Conservation (phyloP, 805 yeast species). For the Starmerella floricola region DNA sequence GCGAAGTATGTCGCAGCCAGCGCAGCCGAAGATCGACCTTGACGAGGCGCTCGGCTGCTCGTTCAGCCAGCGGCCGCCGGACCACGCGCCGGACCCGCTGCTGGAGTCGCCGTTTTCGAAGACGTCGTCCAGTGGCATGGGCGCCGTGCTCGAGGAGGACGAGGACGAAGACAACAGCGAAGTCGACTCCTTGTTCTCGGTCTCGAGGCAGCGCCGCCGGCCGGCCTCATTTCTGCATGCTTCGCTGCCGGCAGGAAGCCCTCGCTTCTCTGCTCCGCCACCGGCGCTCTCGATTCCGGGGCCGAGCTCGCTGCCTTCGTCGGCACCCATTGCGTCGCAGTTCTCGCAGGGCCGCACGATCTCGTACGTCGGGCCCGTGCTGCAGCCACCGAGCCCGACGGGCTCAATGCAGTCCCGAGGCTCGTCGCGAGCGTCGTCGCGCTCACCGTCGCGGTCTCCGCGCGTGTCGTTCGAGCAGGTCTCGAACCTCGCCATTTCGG, state of each 20-base stretch:
- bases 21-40: slow-evolving; percentile 20
- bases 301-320: background rate
- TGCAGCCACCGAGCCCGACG: slow-evolving; percentile 4
- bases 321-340: background rate
- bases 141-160: slow-evolving; percentile 24
- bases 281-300: background rate
- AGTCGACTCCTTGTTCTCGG: slow-evolving; percentile 8
- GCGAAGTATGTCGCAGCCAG: slow-evolving; percentile 4
- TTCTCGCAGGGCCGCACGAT: slow-evolving; percentile 3
- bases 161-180: slow-evolving; percentile 16
- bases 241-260: background rate
- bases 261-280: background rate
- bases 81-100: slow-evolving; percentile 12
- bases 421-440: background rate
- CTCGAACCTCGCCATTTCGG: slow-evolving; percentile 18
- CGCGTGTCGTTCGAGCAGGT: slow-evolving; percentile 13
- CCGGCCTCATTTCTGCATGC: slow-evolving; percentile 4
- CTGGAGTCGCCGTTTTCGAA: slow-evolving; percentile 22
- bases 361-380: slow-evolving; percentile 13
- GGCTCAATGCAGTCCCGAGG: background rate
- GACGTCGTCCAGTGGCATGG: slow-evolving; percentile 17
- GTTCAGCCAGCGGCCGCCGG: slow-evolving; percentile 14
- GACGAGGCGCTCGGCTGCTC: slow-evolving; percentile 23
- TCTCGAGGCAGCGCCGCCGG: background rate
- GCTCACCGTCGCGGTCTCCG: slow-evolving; percentile 4